Base-by-base conservation (phyloP, 2,329 filamentous ascomycete genomes). In the Purpureocillium takamizusanense region DNA sequence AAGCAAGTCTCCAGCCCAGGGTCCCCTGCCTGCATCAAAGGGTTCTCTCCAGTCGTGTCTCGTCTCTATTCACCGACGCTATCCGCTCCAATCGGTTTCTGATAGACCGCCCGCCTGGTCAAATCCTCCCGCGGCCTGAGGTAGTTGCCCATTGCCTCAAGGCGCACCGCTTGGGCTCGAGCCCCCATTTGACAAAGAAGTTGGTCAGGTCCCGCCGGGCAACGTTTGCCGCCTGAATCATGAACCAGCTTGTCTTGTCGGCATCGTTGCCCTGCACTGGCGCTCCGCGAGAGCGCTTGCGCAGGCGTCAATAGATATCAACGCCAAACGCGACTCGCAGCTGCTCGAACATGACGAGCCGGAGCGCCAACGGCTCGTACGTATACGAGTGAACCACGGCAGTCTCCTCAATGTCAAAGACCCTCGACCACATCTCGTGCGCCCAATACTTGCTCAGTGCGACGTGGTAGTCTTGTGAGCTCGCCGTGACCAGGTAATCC, bases 301-400 rank as follows among this genome's bases (percentile, higher is more conserved):
- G 40, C 23, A 42, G 36, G 10, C n/a, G 6, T 3, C 31, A 33
- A 15, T 42, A 42, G 23, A 42, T 37, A 6, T 4, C 23, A 12
- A 39, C 37, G 29, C 37, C 37, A 27, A 42, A 42, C 2, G 12
- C 23, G 14, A 42, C 31, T 5, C 40, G 30, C 16, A 42, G 33
- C 33, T 42, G 40, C 17, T 42, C 40, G 18, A 36, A 37, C 36
- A 42, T 36, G 15, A 16, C 31, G 23, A 42, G 37, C 17, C 33
- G n/a, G 3, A 17, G 13, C 21, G 21, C 5, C 21, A 25, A 25
- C 21, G 21, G 21, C 21, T 25, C 10, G 21, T 25, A 25, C 10
- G 21, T 25, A 10, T 25, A 25, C 21, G 21, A 10, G 21, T 25
- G 6, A 10, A 25, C 10, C 10, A 6, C 21, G 21, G 10, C 10